Base-by-base conservation (phyloP, 768 basidiomycete species). In the Mycena maculata region DNA sequence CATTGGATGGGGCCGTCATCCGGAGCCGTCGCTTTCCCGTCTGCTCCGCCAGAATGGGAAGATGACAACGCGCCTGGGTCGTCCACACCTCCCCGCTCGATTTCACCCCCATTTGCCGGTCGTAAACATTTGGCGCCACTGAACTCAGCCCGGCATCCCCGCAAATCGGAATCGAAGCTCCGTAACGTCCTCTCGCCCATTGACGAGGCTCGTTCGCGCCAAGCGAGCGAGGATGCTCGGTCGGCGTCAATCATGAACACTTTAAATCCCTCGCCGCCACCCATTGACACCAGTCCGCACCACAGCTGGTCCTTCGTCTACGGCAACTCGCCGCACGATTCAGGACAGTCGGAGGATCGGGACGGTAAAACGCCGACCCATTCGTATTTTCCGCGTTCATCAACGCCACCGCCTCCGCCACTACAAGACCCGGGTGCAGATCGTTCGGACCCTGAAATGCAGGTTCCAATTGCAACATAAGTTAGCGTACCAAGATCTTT, bases 121-220 rank as follows among this genome's bases (percentile, higher is more conserved):
- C 86, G 88, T 31, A 83, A 86, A 71, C 85, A 88, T 74, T 87
- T 89, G 4, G 81, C 87, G 87, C 31, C 76, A 81, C 28, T 71
- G 77, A 63, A 76, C 78, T 18, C 68, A 60, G 52, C 72, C 52
- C 63, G 69, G 52, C 79, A 78, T 36, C 58, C 77, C 28, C 85
- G 88, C 69, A 91, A 88, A 77, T 81, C 86, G 4, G 85, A 87
- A 65, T 88, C 90, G 36, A 92, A 92, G 75, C 84, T 93, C 47
- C 89, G 90, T 50, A 89, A 83, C 63, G 87, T 91, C n/a, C 80
- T 94, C n/a, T 77, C 90, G 31, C 85, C 88, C 23, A 89, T 94
- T 60, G 90, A 92, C 66, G 92, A 94, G 77, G 76, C 78, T 31
- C 86, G 81, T 61, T 67, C 81, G 58, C 80, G 76, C 22, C 74